phyloP scores from a whole-genome alignment of 495 filamentous ascomycete species.

The Evernia prunastri region DNA sequence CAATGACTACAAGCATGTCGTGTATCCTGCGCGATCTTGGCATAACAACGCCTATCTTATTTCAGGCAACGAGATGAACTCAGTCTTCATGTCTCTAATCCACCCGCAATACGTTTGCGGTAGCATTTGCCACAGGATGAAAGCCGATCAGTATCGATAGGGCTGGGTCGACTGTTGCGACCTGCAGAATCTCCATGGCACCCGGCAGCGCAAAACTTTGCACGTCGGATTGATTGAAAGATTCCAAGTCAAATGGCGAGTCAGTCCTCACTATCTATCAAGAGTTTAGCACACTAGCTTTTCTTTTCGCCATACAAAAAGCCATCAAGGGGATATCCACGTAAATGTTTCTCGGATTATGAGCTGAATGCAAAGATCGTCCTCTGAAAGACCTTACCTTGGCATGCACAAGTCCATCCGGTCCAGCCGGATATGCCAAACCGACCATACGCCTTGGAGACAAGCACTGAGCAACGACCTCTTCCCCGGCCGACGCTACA shows the following conservation, averaged over 20 bases:
- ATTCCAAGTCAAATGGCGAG: neutral
- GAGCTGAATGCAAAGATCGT: neutral
- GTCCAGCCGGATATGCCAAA: neutral
- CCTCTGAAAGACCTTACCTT: neutral
- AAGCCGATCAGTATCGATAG: neutral
- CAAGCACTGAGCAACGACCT: neutral
- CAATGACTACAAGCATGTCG: neutral
- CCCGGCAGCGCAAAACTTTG: neutral
- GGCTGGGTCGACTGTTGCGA: neutral
- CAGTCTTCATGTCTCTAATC: neutral
- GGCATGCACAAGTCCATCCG: neutral
- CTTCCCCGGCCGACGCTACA: neutral
- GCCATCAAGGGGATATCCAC: neutral
- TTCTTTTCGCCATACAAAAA: no score
- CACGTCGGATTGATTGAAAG: neutral
- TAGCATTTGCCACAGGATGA: neutral
- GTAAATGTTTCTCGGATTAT: neutral
- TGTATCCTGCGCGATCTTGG: neutral
- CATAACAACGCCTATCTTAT: neutral
- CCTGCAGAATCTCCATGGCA: neutral
- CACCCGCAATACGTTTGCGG: neutral
- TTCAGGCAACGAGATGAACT: no score
- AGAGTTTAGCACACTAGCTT: neutral
- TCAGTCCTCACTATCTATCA: neutral
- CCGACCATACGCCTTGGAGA: neutral